Evolutionary conservation across 352 stramenopile species (phyloP).

Genomic region (Phytophthora cactorum): DNA sequence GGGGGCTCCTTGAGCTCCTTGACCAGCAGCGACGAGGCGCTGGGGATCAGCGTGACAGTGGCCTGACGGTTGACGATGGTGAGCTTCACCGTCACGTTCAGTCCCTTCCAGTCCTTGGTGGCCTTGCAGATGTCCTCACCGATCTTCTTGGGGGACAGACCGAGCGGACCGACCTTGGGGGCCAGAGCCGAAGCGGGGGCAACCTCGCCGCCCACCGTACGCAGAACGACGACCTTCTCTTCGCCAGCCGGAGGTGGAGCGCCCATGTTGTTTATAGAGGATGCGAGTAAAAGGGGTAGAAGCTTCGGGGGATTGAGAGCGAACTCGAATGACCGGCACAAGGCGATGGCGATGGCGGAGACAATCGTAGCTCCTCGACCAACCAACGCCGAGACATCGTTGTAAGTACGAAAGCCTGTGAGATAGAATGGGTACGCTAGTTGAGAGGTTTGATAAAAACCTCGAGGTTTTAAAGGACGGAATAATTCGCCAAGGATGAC

Average conservation of each 20-base stretch:
- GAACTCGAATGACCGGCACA: conserved; percentile 41
- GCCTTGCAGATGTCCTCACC: conserved; percentile 99
- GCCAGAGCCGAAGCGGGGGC: conserved; percentile 98
- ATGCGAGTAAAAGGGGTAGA: conserved; percentile 50
- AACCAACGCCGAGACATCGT: conserved; percentile 27
- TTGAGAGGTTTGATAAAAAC: not conserved
- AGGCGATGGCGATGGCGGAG: not conserved
- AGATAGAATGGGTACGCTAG: conserved; percentile 5
- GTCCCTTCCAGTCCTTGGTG: conserved; percentile 99
- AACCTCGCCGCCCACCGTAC: conserved; percentile 99
- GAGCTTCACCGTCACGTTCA: conserved; percentile 99
- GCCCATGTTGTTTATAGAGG: conserved; percentile 93
- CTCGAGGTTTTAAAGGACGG: conserved; percentile 16
- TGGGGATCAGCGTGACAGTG: conserved; percentile 98
- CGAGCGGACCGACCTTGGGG: conserved; percentile 99
- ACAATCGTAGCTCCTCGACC: conserved; percentile 35
- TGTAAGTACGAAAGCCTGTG: conserved; percentile 28
- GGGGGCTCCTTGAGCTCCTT: conserved; percentile 99
- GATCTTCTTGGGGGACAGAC: conserved; percentile 99
- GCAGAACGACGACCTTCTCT: conserved; percentile 97
- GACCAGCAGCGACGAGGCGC: conserved; percentile 98
- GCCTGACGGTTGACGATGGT: conserved; percentile 99
- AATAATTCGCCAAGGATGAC: not conserved
- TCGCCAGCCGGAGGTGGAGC: conserved; percentile 88
- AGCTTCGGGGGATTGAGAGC: conserved; percentile 45